These are phyloP conservation scores for Lentinula aciculospora DNA, from an alignment of 768 basidiomycete genomes.

Conservation along the genomic window DNA sequence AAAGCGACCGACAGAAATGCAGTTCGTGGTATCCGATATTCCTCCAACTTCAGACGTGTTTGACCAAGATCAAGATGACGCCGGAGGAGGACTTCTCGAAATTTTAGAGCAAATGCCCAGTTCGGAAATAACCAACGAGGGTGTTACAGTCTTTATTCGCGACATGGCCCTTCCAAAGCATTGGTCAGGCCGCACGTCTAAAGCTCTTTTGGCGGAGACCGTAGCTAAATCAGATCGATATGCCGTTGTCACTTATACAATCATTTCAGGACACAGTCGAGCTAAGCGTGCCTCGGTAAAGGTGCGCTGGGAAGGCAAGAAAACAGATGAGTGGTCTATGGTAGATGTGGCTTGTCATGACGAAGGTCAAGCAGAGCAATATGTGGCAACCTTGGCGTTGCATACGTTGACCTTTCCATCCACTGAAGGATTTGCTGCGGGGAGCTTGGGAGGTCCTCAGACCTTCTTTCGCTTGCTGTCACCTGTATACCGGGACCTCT, in stretches of 20 bases:
- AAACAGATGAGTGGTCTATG: conserved; percentile 72
- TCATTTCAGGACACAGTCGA: conserved; percentile 65
- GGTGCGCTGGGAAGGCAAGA: conserved; percentile 67
- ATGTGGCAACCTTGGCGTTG: conserved; percentile 79
- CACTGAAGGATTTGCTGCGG: conserved; percentile 58
- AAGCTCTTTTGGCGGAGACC: conserved; percentile 59
- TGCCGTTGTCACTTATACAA: conserved; percentile 64
- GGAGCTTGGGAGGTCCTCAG: conserved; percentile 36
- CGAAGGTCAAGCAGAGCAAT: conserved; percentile 81
- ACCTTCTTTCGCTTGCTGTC: conserved; percentile 82
- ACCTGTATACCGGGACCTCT: conserved; percentile 77
- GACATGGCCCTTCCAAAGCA: conserved; percentile 83
- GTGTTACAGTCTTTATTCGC: conserved; percentile 46
- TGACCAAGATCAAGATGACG: conserved; percentile 44
- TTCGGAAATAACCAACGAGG: conserved; percentile 50
- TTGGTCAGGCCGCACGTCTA: conserved; percentile 79
- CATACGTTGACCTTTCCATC: conserved; percentile 68
- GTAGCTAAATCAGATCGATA: conserved; percentile 67
- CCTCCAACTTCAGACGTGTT: conserved; percentile 37
- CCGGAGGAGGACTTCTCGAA: conserved; percentile 60
- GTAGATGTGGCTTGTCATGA: conserved; percentile 77
- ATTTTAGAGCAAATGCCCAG: conserved; percentile 62
- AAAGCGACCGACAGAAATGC: conserved; percentile 15
- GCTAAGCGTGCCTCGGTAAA: conserved; percentile 68
- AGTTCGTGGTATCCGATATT: conserved; percentile 1